phyloP scores from a whole-genome alignment of 129 eudicot species.

The Centrapalus pauciflorus region DNA sequence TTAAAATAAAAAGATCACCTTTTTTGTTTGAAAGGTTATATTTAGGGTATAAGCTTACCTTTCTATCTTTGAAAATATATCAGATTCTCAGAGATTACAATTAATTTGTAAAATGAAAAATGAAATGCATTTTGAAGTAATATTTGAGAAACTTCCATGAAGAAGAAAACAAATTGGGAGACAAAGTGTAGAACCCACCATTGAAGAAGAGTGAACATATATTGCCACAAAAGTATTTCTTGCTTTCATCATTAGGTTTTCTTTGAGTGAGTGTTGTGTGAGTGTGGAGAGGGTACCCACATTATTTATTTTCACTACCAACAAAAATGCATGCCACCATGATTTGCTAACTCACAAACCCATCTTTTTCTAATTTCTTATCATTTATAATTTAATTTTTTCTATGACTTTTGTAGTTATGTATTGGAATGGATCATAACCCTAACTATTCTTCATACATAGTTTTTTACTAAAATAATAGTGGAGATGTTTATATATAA shows the following conservation, averaged over 20 bases:
- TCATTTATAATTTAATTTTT: not conserved
- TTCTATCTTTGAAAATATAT: too few species aligned
- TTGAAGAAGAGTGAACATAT: constrained; percentile 22
- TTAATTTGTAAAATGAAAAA: too few species aligned
- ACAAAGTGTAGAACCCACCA: constrained; percentile 37
- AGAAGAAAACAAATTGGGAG: constrained; percentile 26
- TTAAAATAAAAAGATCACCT: too few species aligned
- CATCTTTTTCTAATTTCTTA: not conserved
- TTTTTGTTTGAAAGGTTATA: too few species aligned
- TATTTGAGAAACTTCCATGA: constrained; percentile 17
- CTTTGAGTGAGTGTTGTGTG: constrained; percentile 22
- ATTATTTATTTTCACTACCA: constrained; percentile 9
- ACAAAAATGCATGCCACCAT: constrained; percentile 26
- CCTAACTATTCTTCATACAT: too few species aligned
- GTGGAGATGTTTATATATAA: too few species aligned
- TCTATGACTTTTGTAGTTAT: not conserved
- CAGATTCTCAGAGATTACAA: too few species aligned
- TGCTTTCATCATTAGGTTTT: constrained; percentile 36
- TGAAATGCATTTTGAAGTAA: too few species aligned
- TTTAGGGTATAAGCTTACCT: too few species aligned
- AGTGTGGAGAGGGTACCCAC: constrained; percentile 21
- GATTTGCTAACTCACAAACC: constrained; percentile 9
- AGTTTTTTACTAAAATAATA: too few species aligned
- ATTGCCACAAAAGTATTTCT: constrained; percentile 24
- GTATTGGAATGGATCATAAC: not conserved